phyloP scores from a whole-genome alignment of 331 rosid genomes.

The Erythrophleum ivorense region DNA sequence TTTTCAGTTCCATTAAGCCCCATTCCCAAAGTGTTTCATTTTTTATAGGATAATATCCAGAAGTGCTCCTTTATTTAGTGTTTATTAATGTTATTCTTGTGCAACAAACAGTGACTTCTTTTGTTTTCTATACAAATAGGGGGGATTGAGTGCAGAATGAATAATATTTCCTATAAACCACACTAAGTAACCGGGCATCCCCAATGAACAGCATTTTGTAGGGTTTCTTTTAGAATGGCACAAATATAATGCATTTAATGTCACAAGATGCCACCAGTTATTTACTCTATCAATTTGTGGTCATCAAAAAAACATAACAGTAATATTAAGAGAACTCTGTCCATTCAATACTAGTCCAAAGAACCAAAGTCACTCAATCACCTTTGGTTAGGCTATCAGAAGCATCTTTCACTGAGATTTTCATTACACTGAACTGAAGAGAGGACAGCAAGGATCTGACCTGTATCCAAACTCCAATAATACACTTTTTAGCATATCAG shows the following conservation, averaged over 20 bases:
- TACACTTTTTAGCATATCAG: conserved; percentile 34
- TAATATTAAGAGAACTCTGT: conserved; percentile 13
- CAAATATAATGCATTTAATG: background rate
- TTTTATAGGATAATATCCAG: background rate
- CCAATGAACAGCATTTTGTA: conserved; percentile 22
- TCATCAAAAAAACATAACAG: background rate
- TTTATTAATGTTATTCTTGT: conserved; percentile 11
- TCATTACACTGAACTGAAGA: conserved; percentile 70
- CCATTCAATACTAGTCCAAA: conserved; percentile 31
- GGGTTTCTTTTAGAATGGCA: background rate
- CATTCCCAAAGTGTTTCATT: too few relatives aligned
- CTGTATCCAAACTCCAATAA: conserved; percentile 51
- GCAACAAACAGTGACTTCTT: conserved; percentile 12
- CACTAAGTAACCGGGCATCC: conserved; percentile 2
- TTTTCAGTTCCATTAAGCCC: background rate
- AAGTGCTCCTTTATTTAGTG: conserved; percentile 13
- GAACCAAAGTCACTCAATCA: conserved; percentile 42
- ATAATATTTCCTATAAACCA: conserved; percentile 20
- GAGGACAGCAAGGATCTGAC: conserved; percentile 73
- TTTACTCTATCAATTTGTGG: too few relatives aligned
- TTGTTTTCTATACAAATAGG: background rate
- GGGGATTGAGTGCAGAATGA: conserved; percentile 17
- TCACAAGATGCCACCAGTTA: too few relatives aligned
- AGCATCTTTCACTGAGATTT: conserved; percentile 80
- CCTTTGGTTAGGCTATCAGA: conserved; percentile 74